Conservation (phyloP, 441 rosid species). For the Gossypium trilobum region DNA sequence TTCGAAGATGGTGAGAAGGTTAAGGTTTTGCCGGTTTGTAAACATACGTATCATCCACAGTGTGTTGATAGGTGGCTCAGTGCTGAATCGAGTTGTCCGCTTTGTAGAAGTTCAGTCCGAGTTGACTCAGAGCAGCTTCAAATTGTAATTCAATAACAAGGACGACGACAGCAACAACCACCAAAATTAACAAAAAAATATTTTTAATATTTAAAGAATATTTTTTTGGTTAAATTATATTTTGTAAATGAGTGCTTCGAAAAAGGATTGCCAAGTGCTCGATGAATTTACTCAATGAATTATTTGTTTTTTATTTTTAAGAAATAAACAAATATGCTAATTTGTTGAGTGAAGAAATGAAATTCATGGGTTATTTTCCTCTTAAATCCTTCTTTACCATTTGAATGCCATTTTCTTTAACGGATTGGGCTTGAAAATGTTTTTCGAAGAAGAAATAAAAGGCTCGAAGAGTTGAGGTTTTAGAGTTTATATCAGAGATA, state of each 20-base stretch:
- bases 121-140: slow-evolving; percentile 18
- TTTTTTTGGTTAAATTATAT: no score
- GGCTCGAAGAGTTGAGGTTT: not conserved
- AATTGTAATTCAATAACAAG: slow-evolving; percentile 15
- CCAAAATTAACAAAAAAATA: not conserved
- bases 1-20: slow-evolving; percentile 36
- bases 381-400: not conserved
- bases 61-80: slow-evolving; percentile 40
- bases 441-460: not conserved
- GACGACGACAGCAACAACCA: not conserved
- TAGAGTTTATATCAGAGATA: not conserved
- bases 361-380: not conserved
- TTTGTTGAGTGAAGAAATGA: slow-evolving; percentile 8
- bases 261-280: not conserved
- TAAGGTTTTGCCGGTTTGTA: slow-evolving; percentile 33
- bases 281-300: not conserved
- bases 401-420: not conserved
- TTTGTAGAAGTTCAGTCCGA: slow-evolving; percentile 32
- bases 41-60: slow-evolving; percentile 30
- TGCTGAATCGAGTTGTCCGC: slow-evolving; percentile 32
- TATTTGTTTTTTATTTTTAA: not conserved
- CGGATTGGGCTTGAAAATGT: not conserved
- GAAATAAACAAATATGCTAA: not conserved
- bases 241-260: no score
- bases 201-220: no score